Percentiles rank a stretch among this genome's conserved stretches.
These are phyloP conservation scores for Yamadazyma mexicana DNA, from an alignment of 1,139 yeast genomes.

Conservation along the genomic window DNA sequence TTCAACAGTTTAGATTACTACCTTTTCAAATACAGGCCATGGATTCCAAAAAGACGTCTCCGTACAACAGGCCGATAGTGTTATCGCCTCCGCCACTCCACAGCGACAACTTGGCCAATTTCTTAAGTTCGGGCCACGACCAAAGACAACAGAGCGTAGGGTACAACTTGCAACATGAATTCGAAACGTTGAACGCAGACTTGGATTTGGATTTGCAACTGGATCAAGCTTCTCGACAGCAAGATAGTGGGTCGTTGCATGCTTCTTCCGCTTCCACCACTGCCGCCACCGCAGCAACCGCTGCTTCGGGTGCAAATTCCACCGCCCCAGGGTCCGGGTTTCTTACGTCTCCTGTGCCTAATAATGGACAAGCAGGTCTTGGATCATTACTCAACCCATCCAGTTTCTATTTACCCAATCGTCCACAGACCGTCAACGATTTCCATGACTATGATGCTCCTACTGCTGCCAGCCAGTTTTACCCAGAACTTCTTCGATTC, in stretches of 20 bases:
- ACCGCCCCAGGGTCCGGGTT: background rate
- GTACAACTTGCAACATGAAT: slow-evolving; percentile 47
- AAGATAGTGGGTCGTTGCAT: background rate
- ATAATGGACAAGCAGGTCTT: slow-evolving; percentile 20
- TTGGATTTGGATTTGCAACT: slow-evolving; percentile 42
- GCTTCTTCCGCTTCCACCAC: background rate
- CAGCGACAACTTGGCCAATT: slow-evolving; percentile 7
- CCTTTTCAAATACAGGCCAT: too few relatives aligned
- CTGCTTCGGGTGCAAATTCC: background rate
- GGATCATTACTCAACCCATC: slow-evolving; percentile 18
- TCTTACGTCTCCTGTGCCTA: slow-evolving; percentile 14
- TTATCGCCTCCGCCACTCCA: slow-evolving; percentile 37
- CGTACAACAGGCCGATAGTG: slow-evolving; percentile 32
- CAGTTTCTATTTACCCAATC: slow-evolving; percentile 25
- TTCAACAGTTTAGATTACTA: too few relatives aligned
- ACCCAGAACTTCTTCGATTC: slow-evolving; percentile 49
- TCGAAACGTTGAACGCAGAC: slow-evolving; percentile 47
- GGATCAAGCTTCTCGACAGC: slow-evolving; percentile 1
- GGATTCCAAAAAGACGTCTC: slow-evolving; percentile 11
- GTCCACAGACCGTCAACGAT: slow-evolving; percentile 49
- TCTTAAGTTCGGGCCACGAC: slow-evolving; percentile 17
- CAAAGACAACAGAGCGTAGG: slow-evolving; percentile 46
- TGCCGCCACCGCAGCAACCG: too few relatives aligned
- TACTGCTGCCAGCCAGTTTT: slow-evolving; percentile 20
- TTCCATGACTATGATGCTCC: slow-evolving; percentile 16